A percentile compares a stretch with the other conserved stretches of the same genome.
Evolutionary conservation across 2,329 filamentous ascomycete species (phyloP).

Genomic region (Ceratocystis cacaofunesta): DNA sequence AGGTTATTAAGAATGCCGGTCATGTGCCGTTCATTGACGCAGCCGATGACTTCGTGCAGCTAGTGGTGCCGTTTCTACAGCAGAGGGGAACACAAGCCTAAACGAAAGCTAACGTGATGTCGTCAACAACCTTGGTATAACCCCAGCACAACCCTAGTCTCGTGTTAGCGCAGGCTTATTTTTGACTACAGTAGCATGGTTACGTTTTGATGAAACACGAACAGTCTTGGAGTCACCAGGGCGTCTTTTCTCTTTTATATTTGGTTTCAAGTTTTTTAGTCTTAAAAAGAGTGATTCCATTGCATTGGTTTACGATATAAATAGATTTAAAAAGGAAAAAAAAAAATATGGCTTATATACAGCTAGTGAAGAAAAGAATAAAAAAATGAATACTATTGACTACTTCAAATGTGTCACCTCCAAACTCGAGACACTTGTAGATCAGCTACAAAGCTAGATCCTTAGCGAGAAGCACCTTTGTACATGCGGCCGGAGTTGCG

Average conservation of each 20-base stretch:
- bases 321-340: not conserved
- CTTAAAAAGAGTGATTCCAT: too few species aligned
- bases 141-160: too few species aligned
- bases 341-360: not conserved
- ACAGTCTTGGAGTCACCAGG: too few species aligned
- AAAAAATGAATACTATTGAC: not conserved
- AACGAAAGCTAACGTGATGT: too few species aligned
- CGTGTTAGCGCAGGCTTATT: too few species aligned
- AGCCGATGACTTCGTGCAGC: slow-evolving; percentile 23
- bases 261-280: too few species aligned
- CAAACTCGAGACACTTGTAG: not conserved
- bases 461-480: slow-evolving; percentile 8
- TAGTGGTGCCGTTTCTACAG: slow-evolving; percentile 21
- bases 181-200: too few species aligned
- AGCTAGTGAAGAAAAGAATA: not conserved
- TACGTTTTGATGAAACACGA: too few species aligned
- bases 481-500: slow-evolving; percentile 10
- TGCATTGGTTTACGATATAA: not conserved
- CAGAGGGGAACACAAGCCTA: not conserved
- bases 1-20: slow-evolving; percentile 26
- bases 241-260: too few species aligned
- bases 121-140: too few species aligned
- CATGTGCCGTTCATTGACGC: slow-evolving; percentile 29
- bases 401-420: not conserved
- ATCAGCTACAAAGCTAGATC: too few species aligned